These are phyloP conservation scores for Citrus medica DNA, from an alignment of 345 rosid genomes.

Conservation along the genomic window DNA sequence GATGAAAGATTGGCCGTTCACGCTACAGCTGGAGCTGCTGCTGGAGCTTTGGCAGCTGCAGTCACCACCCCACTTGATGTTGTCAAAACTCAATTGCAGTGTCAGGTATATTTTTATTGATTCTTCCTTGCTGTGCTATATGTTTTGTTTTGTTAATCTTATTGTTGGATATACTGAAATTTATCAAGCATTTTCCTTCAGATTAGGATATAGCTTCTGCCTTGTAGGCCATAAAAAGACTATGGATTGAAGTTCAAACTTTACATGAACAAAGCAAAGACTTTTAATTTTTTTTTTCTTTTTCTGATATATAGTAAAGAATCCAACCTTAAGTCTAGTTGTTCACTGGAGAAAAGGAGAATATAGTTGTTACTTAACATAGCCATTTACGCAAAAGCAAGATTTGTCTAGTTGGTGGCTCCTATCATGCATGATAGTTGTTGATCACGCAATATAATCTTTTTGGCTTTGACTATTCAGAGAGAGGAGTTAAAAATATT, in stretches of 20 bases:
- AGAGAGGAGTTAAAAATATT: neutral
- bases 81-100: conserved; percentile 87
- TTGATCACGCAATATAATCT: neutral
- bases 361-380: neutral
- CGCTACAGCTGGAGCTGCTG: conserved; percentile 98
- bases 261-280: neutral
- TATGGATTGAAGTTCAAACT: neutral
- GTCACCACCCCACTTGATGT: conserved; percentile 75
- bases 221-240: neutral
- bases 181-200: neutral
- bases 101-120: conserved; percentile 60
- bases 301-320: neutral
- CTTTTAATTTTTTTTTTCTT: no score
- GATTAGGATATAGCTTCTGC: neutral
- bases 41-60: conserved; percentile 74
- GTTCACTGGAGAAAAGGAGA: neutral
- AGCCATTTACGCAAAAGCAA: neutral
- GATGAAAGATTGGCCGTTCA: conserved; percentile 76
- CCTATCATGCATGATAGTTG: neutral
- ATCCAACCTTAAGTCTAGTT: neutral
- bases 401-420: neutral
- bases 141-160: neutral
- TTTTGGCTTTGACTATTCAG: neutral
- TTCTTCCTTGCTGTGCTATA: no score
- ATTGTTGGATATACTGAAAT: neutral